Conservation (phyloP, 495 filamentous ascomycete species). For the Jackrogersella multiformis region DNA sequence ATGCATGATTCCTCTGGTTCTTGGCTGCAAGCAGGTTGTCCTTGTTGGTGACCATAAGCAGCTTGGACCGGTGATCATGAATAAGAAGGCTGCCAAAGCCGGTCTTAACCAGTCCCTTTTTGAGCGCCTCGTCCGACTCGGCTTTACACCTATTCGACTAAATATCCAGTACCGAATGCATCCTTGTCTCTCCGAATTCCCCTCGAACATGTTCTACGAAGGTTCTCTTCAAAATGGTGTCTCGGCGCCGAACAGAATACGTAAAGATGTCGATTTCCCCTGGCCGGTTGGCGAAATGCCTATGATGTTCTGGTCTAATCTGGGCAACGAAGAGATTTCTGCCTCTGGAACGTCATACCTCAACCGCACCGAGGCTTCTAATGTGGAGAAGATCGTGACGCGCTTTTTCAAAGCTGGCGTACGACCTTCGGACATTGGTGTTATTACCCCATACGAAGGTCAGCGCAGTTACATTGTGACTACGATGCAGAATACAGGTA, state of each 20-base stretch:
- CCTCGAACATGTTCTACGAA: constrained; percentile 99
- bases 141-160: constrained; percentile 90
- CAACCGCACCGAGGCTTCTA: constrained; percentile 95
- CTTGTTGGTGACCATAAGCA: constrained; percentile 99
- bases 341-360: constrained; percentile 98
- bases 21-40: constrained; percentile 98
- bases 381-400: constrained; percentile 97
- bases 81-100: constrained; percentile 99
- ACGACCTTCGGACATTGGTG: constrained; percentile 88
- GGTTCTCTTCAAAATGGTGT: constrained; percentile 97
- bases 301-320: constrained; percentile 99
- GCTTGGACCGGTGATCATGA: constrained; percentile 99
- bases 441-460: constrained; percentile 98
- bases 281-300: constrained; percentile 94
- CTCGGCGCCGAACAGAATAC: constrained; percentile 84
- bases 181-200: constrained; percentile 96
- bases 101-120: constrained; percentile 98
- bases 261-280: constrained; percentile 95
- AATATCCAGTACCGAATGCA: constrained; percentile 99
- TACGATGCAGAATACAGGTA: constrained; percentile 97
- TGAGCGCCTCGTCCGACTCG: constrained; percentile 92
- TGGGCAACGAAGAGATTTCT: constrained; percentile 97
- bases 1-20: constrained; percentile 97
- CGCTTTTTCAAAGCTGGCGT: constrained; percentile 99
- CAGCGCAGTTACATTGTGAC: constrained; percentile 98